Evolutionary conservation across 805 yeast species (phyloP), one percentile per base, ranked within the genome.

Genomic region (Wickerhamiella kurtzmanii): DNA sequence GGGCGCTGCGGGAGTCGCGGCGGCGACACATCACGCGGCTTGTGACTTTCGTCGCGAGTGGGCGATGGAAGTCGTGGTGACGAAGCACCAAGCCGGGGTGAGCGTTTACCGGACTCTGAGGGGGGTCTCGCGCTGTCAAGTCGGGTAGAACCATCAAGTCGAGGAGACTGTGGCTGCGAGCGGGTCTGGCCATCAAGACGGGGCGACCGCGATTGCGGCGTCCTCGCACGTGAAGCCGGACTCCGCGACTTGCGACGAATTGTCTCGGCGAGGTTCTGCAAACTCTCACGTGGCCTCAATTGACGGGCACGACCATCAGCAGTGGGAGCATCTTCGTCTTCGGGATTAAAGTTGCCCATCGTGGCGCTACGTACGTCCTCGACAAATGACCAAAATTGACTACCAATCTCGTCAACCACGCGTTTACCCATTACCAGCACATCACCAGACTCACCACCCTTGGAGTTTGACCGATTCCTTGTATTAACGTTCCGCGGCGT

Each of bases 361-460:
- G 67, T 59, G 3, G 60, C 66, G 17, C 58, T 62, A 43, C 56
- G 49, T 4, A 63, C 63, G 37, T 63, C 67, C 15, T 61, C 66
- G 32, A 62, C 51, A 17, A 63, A 56, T 2, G 64, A 58, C 64
- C 64, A 61, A 44, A 63, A 59, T 48, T 62, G 66, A 15, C 58
- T 46, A 13, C 63, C 61, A 6, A 63, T 54, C 38, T 58, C 66
- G 35, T 59, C 65, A 9, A 61, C 64, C 4, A 62, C 62, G 11
- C 63, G 51, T 11, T 51, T 45, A 35, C 65, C 64, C 58, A 57
- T 55, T 22, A 51, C 56, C 40, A 60, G 32, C 13, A 60, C 59
- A 35, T 61, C 64, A n/a, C 13, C 15, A 9, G 22, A 15, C 37
- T 20, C 35, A 1, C n/a, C 5, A 4, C 22, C 44, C 9, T 20